Conservation (phyloP, 2,329 filamentous ascomycete genomes). For the Colletotrichum sp. region DNA sequence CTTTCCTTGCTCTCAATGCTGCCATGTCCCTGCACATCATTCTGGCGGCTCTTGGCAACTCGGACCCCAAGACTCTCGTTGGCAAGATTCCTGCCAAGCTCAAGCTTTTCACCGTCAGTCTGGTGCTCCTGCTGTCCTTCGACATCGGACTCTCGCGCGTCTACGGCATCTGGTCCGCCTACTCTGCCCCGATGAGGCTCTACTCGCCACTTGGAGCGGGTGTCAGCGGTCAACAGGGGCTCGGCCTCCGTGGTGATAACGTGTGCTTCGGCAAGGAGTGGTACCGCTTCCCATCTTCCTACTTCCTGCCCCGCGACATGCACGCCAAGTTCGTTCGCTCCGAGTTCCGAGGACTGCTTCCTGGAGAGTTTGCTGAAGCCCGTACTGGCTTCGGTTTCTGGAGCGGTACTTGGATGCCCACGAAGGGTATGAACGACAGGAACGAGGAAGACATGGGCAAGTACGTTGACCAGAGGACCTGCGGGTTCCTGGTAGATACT, state of each 20-base stretch:
- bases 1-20: conserved; percentile 87
- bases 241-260: conserved; percentile 66
- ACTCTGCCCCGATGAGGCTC: conserved; percentile 78
- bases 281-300: conserved; percentile 96
- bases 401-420: conserved; percentile 83
- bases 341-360: conserved; percentile 86
- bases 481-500: conserved; percentile 87
- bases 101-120: conserved; percentile 70
- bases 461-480: conserved; percentile 79
- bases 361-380: conserved; percentile 86
- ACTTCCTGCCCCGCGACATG: conserved; percentile 84
- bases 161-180: conserved; percentile 79
- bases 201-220: conserved; percentile 70
- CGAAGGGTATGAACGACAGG: conserved; percentile 87
- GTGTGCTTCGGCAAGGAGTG: conserved; percentile 96
- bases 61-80: conserved; percentile 68
- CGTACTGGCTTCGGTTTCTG: conserved; percentile 73
- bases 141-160: conserved; percentile 74
- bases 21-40: conserved; percentile 84
- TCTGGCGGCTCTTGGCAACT: conserved; percentile 75
- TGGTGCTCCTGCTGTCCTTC: conserved; percentile 67
- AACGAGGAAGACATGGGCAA: conserved; percentile 88
- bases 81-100: conserved; percentile 76
- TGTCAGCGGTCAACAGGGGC: conserved; percentile 43
- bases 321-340: conserved; percentile 89